Base-by-base conservation (phyloP, 2,329 filamentous ascomycete species). In the Monosporascus sp. region DNA sequence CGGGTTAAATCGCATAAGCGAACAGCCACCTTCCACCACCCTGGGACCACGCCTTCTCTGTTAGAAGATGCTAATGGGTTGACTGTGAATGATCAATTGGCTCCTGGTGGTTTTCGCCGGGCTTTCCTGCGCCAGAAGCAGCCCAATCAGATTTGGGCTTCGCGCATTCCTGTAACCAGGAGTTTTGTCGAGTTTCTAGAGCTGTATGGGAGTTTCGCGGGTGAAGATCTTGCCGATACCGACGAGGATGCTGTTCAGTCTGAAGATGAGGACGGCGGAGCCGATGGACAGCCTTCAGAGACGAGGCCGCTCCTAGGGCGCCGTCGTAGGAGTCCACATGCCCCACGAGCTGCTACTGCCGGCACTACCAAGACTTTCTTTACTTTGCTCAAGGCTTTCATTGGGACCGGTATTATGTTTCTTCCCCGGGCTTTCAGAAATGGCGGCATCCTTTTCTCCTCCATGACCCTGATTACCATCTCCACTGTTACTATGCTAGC, bases 371-470 rank as follows among this genome's bases (percentile, higher is more conserved):
- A 89, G 72, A 86, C 88, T 0, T 91, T 91, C 70, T 90, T 91
- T 68, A 91, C 87, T 0, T 74, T 91, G 9, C 74, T 91, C 50
- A 91, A 91, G 68, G 87, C 88, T 1, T 91, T 91, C 62, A 81
- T 91, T 51, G 88, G 88, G 48, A 91, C 88, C 0, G 88, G 88
- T 56, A 91, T 91, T 67, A 89, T 91, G 84, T 91, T 91, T 64
- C 68, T 91, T 45, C 88, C 88, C 47, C 91, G 89, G 65, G 88
- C 88, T 0, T 91, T 69, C 71, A 82, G 83, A 63, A 91, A 91
- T 59, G 88, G 88, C 37, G 88, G 88, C 24, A 85, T 91, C 50
- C 73, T 90, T 11, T 91, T 91, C 65, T 90, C 87, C 0, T 85
- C 84, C 0, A 70, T 89, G 49, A 85, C 85, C 0, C 78, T 91